phyloP scores from a whole-genome alignment of 345 rosid species.

The thale cress (Arabidopsis thaliana) region DNA sequence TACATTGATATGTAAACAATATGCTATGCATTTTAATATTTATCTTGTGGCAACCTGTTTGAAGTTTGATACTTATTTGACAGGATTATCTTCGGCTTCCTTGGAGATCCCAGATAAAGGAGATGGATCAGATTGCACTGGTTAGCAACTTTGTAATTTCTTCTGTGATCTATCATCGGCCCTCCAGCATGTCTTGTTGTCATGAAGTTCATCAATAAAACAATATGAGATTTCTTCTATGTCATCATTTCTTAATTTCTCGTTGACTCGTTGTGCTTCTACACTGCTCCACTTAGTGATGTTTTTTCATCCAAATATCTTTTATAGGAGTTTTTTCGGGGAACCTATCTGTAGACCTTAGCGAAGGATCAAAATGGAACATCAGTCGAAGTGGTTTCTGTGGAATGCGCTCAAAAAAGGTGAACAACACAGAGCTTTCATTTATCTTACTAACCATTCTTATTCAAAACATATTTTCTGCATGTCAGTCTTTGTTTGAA shows the following conservation, averaged over 20 bases:
- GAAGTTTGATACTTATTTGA: constrained; percentile 30
- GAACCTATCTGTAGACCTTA: constrained; percentile 70
- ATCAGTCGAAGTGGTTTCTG: constrained; percentile 88
- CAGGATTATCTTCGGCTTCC: constrained; percentile 95
- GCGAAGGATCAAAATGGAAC: constrained; percentile 77
- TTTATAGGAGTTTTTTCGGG: constrained; percentile 84
- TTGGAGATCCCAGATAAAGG: constrained; percentile 67
- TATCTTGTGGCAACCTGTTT: constrained; percentile 17
- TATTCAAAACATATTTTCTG: not conserved
- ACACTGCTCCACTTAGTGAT: constrained; percentile 20
- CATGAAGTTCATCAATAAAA: constrained; percentile 11
- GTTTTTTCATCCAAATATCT: constrained; percentile 16
- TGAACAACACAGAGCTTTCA: constrained; percentile 25
- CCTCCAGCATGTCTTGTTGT: not conserved
- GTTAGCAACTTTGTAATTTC: constrained; percentile 31
- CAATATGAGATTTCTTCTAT: not conserved
- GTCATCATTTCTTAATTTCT: constrained; percentile 12
- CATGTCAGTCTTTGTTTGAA: constrained; percentile 1
- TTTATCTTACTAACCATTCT: constrained; percentile 7
- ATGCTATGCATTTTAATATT: not conserved
- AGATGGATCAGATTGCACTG: constrained; percentile 61
- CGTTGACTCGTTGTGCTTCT: not conserved
- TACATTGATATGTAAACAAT: constrained; percentile 14
- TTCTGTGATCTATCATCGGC: not conserved
- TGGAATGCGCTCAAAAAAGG: constrained; percentile 99